These are phyloP conservation scores for Taphrina sp. DNA, from an alignment of 1,139 yeast genomes.

Conservation along the genomic window DNA sequence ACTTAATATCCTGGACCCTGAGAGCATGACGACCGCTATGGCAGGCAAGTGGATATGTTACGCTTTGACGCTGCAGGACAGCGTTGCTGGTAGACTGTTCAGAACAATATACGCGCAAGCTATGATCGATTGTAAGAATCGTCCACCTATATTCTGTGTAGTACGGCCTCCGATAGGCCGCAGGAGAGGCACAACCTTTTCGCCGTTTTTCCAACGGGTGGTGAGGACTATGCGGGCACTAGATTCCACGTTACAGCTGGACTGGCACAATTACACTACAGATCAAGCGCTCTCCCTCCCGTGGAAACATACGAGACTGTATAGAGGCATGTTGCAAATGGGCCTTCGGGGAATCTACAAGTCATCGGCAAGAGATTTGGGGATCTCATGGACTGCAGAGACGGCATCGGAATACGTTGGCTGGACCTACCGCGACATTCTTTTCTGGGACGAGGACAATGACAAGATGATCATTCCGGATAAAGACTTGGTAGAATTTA, in stretches of 20 bases:
- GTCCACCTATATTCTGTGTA: background rate
- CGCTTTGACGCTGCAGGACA: background rate
- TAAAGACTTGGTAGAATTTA: slow-evolving; percentile 2
- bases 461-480: background rate
- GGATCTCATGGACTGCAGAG: slow-evolving; percentile 1
- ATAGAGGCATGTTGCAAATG: background rate
- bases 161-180: background rate
- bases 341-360: background rate
- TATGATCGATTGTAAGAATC: background rate
- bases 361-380: background rate
- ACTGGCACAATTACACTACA: background rate
- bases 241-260: background rate
- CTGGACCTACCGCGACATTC: slow-evolving; percentile 6
- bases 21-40: slow-evolving; percentile 8
- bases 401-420: background rate
- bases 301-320: background rate
- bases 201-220: background rate
- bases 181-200: background rate
- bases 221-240: background rate
- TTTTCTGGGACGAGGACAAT: slow-evolving; percentile 6
- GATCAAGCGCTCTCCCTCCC: slow-evolving; percentile 5
- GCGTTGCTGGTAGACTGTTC: background rate
- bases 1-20: background rate
- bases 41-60: slow-evolving; percentile 6
- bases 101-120: background rate